Evolutionary conservation across 768 basidiomycete genomes (phyloP), one percentile per base, ranked within the genome.

Genomic region (Boletales sp.): DNA sequence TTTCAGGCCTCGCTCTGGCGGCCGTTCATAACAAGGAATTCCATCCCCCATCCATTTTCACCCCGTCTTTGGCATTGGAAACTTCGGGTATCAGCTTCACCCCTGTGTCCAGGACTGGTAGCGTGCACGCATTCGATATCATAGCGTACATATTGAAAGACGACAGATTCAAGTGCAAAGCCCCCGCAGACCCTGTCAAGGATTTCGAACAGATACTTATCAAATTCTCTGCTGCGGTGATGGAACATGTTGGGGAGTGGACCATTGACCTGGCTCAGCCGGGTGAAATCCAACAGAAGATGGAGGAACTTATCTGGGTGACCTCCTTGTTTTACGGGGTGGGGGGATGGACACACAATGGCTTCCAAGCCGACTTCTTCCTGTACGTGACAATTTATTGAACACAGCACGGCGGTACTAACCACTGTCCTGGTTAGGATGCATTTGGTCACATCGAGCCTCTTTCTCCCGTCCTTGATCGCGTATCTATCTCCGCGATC

Each of bases 241-340:
- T 17, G 44, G 51, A 49, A 15, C 28, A 68, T 41, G 74, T 67
- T 14, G 64, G 63, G 9, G 55, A 70, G 38, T 83, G 81, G 81
- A 71, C 63, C 4, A 40, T 75, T 18, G 66, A 78, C 48, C 49
- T 65, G 37, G 49, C 53, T 34, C 52, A 69, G 46, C 56, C 72
- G 35, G 56, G 67, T 31, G 70, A 74, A 54, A 56, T 82, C 7
- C 71, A 74, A n/a, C 63, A 70, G 15, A 87, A 85, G 63, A 71
- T 83, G 21, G 82, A 83, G 55, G 86, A 90, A 56, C 55, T 90
- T 5, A 59, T 70, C 6, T 89, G 84, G 81, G 65, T 76, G 15
- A 74, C 71, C 39, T 68, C 69, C 0, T 49, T 85, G n/a, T 55
- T 83, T 18, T 89, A 82, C 53, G 81, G 74, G 2, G 68, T 81